These are phyloP conservation scores for Penicillium tannophilum DNA, from an alignment of 495 filamentous ascomycete genomes.

Conservation along the genomic window DNA sequence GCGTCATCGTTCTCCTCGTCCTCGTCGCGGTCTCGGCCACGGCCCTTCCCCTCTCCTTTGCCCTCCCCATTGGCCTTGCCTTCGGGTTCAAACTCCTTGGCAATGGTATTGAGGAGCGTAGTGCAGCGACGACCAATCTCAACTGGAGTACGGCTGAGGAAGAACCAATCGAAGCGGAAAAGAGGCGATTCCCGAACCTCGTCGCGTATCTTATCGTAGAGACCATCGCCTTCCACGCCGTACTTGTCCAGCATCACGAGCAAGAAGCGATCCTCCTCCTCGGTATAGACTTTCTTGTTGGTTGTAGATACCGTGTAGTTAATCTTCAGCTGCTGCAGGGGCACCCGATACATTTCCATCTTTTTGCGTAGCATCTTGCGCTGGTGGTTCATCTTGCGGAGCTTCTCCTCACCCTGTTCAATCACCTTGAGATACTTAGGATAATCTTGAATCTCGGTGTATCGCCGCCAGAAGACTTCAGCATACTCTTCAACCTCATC, in stretches of 20 bases:
- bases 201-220: conserved; percentile 85
- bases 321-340: conserved; percentile 95
- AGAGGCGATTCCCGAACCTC: conserved; percentile 92
- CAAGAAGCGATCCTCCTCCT: conserved; percentile 97
- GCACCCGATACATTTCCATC: conserved; percentile 92
- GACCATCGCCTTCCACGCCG: conserved; percentile 81
- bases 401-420: conserved; percentile 87
- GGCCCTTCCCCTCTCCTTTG: conserved; percentile 72
- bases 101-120: conserved; percentile 89
- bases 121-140: conserved; percentile 92
- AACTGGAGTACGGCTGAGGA: conserved; percentile 88
- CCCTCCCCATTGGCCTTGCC: conserved; percentile 68
- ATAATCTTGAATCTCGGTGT: conserved; percentile 85
- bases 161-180: conserved; percentile 99
- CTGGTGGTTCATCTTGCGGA: conserved; percentile 85
- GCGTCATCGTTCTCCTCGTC: conserved; percentile 76
- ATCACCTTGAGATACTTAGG: conserved; percentile 84
- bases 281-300: conserved; percentile 99
- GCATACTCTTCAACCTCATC: conserved; percentile 88
- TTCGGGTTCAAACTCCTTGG: conserved; percentile 88
- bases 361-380: conserved; percentile 94
- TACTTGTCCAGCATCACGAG: conserved; percentile 89
- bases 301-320: conserved; percentile 98
- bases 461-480: conserved; percentile 91
- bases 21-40: conserved; percentile 73